Percentiles rank a stretch among this genome's conserved stretches.
Conservation (phyloP, 2,329 filamentous ascomycete species). For the Aspergillus udagawae region DNA sequence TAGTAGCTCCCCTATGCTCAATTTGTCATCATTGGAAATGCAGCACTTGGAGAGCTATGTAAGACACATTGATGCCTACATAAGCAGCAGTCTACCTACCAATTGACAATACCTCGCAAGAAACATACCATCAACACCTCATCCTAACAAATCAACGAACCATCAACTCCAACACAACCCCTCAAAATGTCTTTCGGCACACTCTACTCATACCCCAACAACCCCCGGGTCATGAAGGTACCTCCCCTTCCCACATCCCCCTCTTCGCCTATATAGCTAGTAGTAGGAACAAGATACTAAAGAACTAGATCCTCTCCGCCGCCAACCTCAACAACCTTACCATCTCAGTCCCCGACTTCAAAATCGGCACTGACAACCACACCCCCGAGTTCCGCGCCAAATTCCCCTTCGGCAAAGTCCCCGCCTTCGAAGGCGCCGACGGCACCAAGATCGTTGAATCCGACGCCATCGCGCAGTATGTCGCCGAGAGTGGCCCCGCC, state of each 20-base stretch:
- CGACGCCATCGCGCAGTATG: conserved; percentile 46
- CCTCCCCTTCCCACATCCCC: too few relatives aligned
- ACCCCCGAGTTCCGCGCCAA: conserved; percentile 47
- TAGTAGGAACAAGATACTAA: too few relatives aligned
- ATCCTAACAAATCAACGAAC: too few relatives aligned
- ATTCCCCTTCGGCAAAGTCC: conserved; percentile 52
- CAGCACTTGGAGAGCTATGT: neutral
- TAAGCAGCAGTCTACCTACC: too few relatives aligned
- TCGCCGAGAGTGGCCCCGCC: conserved; percentile 45
- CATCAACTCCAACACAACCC: neutral
- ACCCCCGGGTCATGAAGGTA: conserved; percentile 18
- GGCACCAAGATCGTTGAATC: conserved; percentile 46
- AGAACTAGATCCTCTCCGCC: conserved; percentile 23
- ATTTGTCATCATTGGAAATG: neutral
- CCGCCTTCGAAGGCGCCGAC: conserved; percentile 46
- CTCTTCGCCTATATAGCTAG: too few relatives aligned
- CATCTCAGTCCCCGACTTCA: conserved; percentile 34
- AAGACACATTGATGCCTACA: neutral
- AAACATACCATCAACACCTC: too few relatives aligned
- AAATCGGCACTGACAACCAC: conserved; percentile 41
- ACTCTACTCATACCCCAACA: conserved; percentile 18
- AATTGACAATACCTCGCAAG: too few relatives aligned
- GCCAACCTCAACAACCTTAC: conserved; percentile 35
- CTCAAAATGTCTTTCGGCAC: conserved; percentile 10
- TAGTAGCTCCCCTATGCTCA: neutral